Base-by-base conservation (phyloP, 2,329 filamentous ascomycete genomes). In the Akanthomyces uredinophilus region DNA sequence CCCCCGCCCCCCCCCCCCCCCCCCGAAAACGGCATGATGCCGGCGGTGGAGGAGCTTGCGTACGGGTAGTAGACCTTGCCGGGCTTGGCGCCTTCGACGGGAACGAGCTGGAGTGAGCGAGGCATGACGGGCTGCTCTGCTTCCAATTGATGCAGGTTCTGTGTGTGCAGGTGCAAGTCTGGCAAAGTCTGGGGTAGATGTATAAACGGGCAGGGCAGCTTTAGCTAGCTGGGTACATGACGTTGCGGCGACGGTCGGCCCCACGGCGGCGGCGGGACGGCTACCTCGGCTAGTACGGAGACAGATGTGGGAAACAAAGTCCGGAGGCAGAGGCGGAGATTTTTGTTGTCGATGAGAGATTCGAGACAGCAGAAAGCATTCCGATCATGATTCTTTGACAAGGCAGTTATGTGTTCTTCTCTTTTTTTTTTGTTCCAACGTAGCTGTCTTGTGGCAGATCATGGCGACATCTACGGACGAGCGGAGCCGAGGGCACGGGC, bases 51-150 rank as follows among this genome's bases (percentile, higher is more conserved):
- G 37, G n/a, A 44, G 35, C 11, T 18, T 5, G 65, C 81, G 72
- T 72, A 87, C 85, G 90, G 89, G 70, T 93, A 92, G 78, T 94
- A 96, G 66, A 96, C 93, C 75, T 93, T 80, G 63, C 92, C 92
- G 10, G 92, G 92, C 78, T 93, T 94, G 68, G 90, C 74, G 54
- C 69, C 91, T 67, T 92, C 88, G 57, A 89, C 79, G 67, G 91
- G 82, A 69, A 87, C 81, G 65, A 93, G 80, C 29, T 83, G 82
- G 60, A 92, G 82, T 63, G 83, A 81, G 50, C 77, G 74, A 61
- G 82, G 79, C 83, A 85, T 85, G 16, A 61, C 71, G 56, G 61
- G 32, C 1, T 35, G 7, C 2, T 6, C 14, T 44, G 24, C 5
- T 41, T 24, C 27, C 24, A 32, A 60, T 60, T 22, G 46, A 43